Evolutionary conservation across 2,329 filamentous ascomycete genomes (phyloP).

Genomic region (Gnomoniopsis sp.): DNA sequence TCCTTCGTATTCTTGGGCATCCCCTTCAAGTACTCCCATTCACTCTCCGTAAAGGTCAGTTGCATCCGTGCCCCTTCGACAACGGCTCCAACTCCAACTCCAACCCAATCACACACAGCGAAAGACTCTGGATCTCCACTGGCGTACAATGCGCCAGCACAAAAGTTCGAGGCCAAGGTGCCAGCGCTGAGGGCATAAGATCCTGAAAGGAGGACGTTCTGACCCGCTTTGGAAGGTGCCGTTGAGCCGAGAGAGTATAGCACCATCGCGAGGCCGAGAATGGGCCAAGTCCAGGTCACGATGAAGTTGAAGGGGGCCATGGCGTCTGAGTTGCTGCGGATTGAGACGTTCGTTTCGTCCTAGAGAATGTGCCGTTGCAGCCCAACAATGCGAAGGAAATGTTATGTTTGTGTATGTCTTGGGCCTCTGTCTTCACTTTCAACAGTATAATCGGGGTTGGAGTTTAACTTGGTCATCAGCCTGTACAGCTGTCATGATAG

Average conservation of each 20-base stretch:
- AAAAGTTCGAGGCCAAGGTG: not conserved
- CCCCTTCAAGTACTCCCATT: not conserved
- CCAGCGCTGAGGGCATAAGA: not conserved
- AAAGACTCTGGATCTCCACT: not conserved
- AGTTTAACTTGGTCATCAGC: too few relatives aligned
- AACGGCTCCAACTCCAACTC: not conserved
- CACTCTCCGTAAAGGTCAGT: not conserved
- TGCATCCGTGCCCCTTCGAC: not conserved
- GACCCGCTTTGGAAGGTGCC: not conserved
- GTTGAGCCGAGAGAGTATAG: not conserved
- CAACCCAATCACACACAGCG: not conserved
- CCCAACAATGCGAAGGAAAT: too few relatives aligned
- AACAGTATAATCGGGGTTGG: too few relatives aligned
- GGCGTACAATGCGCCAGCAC: not conserved
- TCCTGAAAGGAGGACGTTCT: not conserved
- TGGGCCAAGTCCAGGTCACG: not conserved
- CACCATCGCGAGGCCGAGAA: not conserved
- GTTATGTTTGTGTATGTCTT: too few relatives aligned
- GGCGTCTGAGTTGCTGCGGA: not conserved
- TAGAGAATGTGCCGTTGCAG: not conserved
- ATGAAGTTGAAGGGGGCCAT: not conserved
- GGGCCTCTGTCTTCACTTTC: too few relatives aligned
- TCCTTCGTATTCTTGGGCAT: not conserved
- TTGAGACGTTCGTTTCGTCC: not conserved
- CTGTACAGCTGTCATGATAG: too few relatives aligned